A percentile compares a stretch with the other conserved stretches of the same genome.
phyloP scores from a whole-genome alignment of 306 rosid genomes.

The Lathyrus sativus region DNA sequence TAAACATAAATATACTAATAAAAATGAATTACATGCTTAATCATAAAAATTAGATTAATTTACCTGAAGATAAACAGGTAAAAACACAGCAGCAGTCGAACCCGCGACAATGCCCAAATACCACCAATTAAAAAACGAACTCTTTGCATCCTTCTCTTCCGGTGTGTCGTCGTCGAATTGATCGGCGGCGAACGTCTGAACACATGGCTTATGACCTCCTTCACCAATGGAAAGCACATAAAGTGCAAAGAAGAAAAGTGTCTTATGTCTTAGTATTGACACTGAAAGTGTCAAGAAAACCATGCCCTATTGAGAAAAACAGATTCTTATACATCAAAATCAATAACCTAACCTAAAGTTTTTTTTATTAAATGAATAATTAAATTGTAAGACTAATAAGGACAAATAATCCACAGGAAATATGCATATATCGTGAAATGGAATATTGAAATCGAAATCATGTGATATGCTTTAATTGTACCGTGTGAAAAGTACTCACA shows the following conservation, averaged over 20 bases:
- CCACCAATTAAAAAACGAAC: constrained; percentile 85
- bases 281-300: constrained; percentile 56
- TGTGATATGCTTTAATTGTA: background rate
- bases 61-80: constrained; percentile 67
- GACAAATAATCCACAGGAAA: constrained; percentile 40
- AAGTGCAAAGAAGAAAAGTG: constrained; percentile 52
- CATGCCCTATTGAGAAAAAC: constrained; percentile 50
- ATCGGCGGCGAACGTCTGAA: constrained; percentile 85
- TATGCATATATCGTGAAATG: constrained; percentile 37
- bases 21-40: background rate
- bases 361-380: constrained; percentile 19
- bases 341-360: background rate
- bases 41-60: background rate
- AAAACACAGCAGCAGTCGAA: constrained; percentile 49
- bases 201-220: constrained; percentile 82
- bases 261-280: constrained; percentile 40
- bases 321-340: constrained; percentile 18
- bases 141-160: constrained; percentile 56
- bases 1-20: background rate
- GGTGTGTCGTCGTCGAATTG: constrained; percentile 67
- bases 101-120: constrained; percentile 61
- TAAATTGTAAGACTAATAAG: constrained; percentile 13
- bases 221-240: constrained; percentile 64
- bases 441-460: constrained; percentile 47
- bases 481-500: constrained; percentile 17